Conservation (phyloP, 140 eudicot species). For the Stevia rebaudiana region DNA sequence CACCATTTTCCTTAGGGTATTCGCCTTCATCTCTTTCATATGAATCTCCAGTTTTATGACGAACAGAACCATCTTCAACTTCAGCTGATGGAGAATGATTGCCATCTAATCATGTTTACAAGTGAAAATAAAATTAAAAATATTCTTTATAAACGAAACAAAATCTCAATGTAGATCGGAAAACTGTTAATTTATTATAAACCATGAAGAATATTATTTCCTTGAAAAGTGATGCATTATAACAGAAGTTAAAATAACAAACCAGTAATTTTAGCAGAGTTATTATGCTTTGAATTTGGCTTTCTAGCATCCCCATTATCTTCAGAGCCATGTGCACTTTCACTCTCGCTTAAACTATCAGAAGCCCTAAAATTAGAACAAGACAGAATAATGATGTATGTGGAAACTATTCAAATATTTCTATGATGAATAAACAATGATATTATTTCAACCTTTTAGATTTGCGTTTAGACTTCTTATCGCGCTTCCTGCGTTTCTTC, state of each 20-base stretch:
- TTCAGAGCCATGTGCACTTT: slow-evolving; percentile 47
- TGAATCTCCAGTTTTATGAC: slow-evolving; percentile 35
- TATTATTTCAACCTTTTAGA: slow-evolving; percentile 58
- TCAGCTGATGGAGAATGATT: slow-evolving; percentile 45
- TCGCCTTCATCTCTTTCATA: slow-evolving; percentile 65
- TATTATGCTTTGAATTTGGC: slow-evolving; percentile 39
- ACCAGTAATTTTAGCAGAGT: slow-evolving; percentile 42
- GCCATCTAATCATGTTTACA: slow-evolving; percentile 28
- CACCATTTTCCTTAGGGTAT: slow-evolving; percentile 78
- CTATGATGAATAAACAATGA: neutral
- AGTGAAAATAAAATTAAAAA: neutral
- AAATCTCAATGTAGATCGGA: neutral
- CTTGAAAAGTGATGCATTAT: neutral
- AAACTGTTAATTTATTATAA: neutral
- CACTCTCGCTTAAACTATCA: slow-evolving; percentile 41
- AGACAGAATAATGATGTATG: neutral
- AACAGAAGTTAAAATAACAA: neutral
- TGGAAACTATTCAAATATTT: neutral
- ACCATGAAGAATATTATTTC: neutral
- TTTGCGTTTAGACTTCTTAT: slow-evolving; percentile 64
- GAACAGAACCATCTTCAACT: slow-evolving; percentile 37
- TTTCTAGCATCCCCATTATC: slow-evolving; percentile 44
- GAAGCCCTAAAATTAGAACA: slow-evolving; percentile 40
- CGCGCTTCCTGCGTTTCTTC: slow-evolving; percentile 70
- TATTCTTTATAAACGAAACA: neutral